Base-by-base conservation (phyloP, 2,329 filamentous ascomycete genomes). In the Clonostachys sp. region DNA sequence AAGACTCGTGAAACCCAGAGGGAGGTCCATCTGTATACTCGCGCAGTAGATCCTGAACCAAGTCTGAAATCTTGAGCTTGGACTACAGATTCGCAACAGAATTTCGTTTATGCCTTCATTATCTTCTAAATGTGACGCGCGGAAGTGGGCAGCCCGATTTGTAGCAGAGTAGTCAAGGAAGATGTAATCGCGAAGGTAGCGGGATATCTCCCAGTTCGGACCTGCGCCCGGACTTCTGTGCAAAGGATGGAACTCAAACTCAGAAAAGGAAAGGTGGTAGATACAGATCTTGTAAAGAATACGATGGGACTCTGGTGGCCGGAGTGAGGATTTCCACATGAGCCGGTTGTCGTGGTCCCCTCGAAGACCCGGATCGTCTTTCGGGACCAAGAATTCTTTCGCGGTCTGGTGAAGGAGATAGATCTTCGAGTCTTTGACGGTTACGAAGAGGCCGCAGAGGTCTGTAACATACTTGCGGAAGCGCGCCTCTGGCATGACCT, bases 371-470 rank as follows among this genome's bases (percentile, higher is more conserved):
- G n/a, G 5, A 36, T 41, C 10, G n/a, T 10, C 12, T 46, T 45
- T 51, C 41, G 39, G 13, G 24, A 48, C 44, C 34, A 64, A 53
- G 36, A 62, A 64, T 36, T 63, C 61, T 49, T 59, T 61, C 10
- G 57, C 60, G 7, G 61, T 62, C 47, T 64, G 57, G 42, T 65
- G 60, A 24, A 64, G 52, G 17, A 61, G 48, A 51, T 51, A 56
- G 24, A 62, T 53, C 6, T 48, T 60, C n/a, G 38, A 38, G 18
- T 57, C 47, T 13, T 17, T 50, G 33, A 61, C 42, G n/a, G 51
- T 55, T 1, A 65, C 53, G 48, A 68, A 67, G 7, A 65, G 61
- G 18, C 64, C 59, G 46, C 63, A 68, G 1, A 51, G 46, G 3
- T 59, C 49, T 17, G 61, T 46, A 12, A 61, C 49, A 8, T 48